These are phyloP conservation scores for Penicillium robsamsonii DNA, from an alignment of 495 filamentous ascomycete species.

Conservation along the genomic window DNA sequence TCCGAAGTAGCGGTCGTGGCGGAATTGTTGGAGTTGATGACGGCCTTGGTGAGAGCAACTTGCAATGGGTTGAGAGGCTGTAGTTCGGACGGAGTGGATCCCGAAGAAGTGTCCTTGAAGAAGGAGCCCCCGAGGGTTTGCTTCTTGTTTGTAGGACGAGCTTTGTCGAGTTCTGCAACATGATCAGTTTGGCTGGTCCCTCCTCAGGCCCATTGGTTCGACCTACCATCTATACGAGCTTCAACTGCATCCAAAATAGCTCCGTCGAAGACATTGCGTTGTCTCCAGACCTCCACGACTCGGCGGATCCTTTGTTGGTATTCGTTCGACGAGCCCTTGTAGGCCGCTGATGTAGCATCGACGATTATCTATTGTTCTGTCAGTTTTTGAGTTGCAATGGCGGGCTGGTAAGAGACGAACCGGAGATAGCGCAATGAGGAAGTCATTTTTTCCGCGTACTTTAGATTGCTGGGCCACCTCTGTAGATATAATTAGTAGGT, in stretches of 20 bases:
- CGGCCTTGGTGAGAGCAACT: conserved; percentile 67
- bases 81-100: conserved; percentile 71
- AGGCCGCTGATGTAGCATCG: conserved; percentile 78
- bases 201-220: conserved; percentile 2
- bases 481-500: conserved; percentile 38
- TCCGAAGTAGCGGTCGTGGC: conserved; percentile 70
- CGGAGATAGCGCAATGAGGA: conserved; percentile 84
- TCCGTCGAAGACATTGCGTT: conserved; percentile 78
- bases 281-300: conserved; percentile 92
- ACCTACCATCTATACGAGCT: conserved; percentile 68
- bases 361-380: conserved; percentile 62
- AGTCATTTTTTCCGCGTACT: conserved; percentile 85
- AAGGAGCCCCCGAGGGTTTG: conserved; percentile 67
- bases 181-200: conserved; percentile 9
- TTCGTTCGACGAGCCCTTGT: conserved; percentile 79
- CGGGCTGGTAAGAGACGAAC: conserved; percentile 34
- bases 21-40: conserved; percentile 57
- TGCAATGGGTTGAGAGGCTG: conserved; percentile 69
- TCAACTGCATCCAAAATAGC: conserved; percentile 78
- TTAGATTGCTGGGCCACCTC: conserved; percentile 96
- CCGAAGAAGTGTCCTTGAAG: conserved; percentile 51
- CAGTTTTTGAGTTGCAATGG: conserved; percentile 14
- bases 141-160: conserved; percentile 64
- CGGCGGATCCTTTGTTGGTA: conserved; percentile 83
- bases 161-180: conserved; percentile 71